Evolutionary conservation across 108 stramenopile species (phyloP).

Genomic region (Nitzschia sp.): DNA sequence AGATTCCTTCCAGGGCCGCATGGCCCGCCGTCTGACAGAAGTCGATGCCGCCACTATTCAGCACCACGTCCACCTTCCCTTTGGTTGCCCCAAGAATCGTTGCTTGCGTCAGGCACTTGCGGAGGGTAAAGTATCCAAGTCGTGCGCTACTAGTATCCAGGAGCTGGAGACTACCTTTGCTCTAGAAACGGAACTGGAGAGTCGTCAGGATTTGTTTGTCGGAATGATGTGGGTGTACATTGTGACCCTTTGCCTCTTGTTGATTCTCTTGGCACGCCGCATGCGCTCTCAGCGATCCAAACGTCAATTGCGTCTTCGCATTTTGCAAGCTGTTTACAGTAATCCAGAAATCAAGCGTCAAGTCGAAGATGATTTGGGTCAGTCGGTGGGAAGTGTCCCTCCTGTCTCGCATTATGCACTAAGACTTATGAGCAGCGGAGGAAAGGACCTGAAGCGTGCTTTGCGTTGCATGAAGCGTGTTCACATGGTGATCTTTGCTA

Average conservation of each 20-base stretch:
- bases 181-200: conserved; percentile 17
- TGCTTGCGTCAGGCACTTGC: conserved; percentile 34
- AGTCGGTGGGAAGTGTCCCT: conserved; percentile 25
- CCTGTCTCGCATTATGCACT: conserved; percentile 14
- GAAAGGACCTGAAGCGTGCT: background rate
- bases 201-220: background rate
- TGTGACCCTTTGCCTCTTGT: background rate
- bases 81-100: conserved; percentile 26
- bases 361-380: conserved; percentile 35
- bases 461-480: background rate
- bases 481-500: background rate
- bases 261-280: background rate
- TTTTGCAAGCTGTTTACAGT: conserved; percentile 33
- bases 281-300: background rate
- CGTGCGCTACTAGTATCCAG: conserved; percentile 26
- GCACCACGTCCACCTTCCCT: conserved; percentile 16
- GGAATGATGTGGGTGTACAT: conserved; percentile 21
- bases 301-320: conserved; percentile 3
- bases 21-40: conserved; percentile 52
- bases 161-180: conserved; percentile 17
- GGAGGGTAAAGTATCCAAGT: conserved; percentile 7
- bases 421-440: background rate
- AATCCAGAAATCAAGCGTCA: conserved; percentile 27
- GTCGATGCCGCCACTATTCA: conserved; percentile 26
- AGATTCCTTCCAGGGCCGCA: conserved; percentile 7